Base-by-base conservation (phyloP, 208 protist genomes). In the Trypanosoma scelopori region DNA sequence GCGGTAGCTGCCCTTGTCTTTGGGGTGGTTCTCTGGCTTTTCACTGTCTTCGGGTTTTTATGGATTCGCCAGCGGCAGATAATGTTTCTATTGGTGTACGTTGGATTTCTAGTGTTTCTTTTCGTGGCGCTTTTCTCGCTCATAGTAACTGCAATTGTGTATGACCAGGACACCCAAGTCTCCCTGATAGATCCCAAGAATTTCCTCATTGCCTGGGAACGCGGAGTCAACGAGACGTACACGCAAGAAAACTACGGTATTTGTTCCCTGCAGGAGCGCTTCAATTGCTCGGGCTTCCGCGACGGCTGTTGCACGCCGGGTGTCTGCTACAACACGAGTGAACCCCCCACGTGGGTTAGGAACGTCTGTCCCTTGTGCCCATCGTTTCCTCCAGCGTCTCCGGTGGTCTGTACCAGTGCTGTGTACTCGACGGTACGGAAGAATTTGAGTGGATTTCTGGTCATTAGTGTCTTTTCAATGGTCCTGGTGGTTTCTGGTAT, bases 41-140 rank as follows among this genome's bases (percentile, higher is more conserved):
- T 76, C 30, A 60, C 70, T 39, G 61, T 77, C 39, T 63, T 68
- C 43, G 58, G 65, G 7, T 67, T 81, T 23, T 55, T 74, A 1
- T 81, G 70, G 57, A 74, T 81, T 35, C 64, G 76, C 18, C 45
- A 81, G 35, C 60, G 61, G 28, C 51, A 66, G 27, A 52, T 81
- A 23, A 22, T 81, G 22, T 76, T 81, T 48, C 43, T 81, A 12
- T 43, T 72, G 23, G 41, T 81, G 23, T 71, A 60, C 41, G 65
- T 77, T 35, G 57, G 27, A 15, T 65, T 71, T 55, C 47, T 74
- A 4, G 61, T 68, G 23, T 2, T 68, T 32, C 48, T 69, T n/a
- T 74, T 67, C 42, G 25, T 74, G 13, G 70, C 51, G 3, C 41
- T 76, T 3, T n/a, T 71, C 16, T 32, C 20, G 3, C 53, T 69